Base-by-base conservation (phyloP, 768 basidiomycete species). In the Boletus patriciae region DNA sequence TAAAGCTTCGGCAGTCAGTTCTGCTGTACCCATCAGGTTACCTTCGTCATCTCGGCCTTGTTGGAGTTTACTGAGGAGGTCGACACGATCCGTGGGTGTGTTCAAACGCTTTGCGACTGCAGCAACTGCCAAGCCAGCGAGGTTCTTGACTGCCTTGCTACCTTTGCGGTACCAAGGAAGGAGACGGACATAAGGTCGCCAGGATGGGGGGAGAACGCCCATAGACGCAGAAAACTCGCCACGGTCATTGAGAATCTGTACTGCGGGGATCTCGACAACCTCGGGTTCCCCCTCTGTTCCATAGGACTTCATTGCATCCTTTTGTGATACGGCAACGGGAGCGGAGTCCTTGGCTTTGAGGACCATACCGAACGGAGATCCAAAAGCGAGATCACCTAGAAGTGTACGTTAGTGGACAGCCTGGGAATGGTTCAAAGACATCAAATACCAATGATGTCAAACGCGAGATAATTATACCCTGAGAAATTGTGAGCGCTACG, bases 361-460 rank as follows among this genome's bases (percentile, higher is more conserved):
- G 58, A 95, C 77, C 93, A 96, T 96, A 18, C 92, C 92, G 64
- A 96, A 96, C 0, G 93, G 89, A 2, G 83, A 82, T 2, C 93
- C 93, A 63, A 94, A 94, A 0, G 91, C 88, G 15, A 94, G 80
- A 69, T 94, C 90, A 40, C 79, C 72, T 74, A 16, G 19, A 15
- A 6, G 13, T 0, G 33, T 19, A 42, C 4, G 15, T 65, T 3
- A 66, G 29, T 21, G 25, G 13, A 49, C 11, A 19, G 21, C 19
- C 9, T 21, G 9, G 3, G 9, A 40, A 29, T 11, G 11, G n/a
- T 23, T 8, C 19, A n/a, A 50, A 25, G 34, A 31, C 6, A 11
- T 36, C 3, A 10, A 13, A 25, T 56, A 70, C 89, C 91, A 43
- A 94, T 89, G 63, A 93, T 91, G 70, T 87, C 85, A 62, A 87